phyloP scores from a whole-genome alignment of 2,329 filamentous ascomycete genomes.

The Phyllosticta paracitricarpa region DNA sequence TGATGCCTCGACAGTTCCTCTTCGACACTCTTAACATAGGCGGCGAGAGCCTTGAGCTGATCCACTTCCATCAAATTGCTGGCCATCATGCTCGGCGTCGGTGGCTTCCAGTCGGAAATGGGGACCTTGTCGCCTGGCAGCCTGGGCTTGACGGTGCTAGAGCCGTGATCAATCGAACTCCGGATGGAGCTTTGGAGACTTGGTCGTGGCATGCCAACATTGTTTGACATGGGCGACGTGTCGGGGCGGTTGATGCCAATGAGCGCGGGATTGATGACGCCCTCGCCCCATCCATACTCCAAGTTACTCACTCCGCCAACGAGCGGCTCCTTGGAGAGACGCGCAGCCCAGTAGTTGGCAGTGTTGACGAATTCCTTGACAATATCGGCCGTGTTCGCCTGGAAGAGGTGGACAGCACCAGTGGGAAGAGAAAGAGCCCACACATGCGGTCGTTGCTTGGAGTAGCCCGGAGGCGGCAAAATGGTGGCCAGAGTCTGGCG shows the following conservation, averaged over 20 bases:
- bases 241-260: slow-evolving; percentile 30
- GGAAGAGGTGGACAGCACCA: slow-evolving; percentile 94
- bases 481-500: slow-evolving; percentile 86
- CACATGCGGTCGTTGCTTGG: slow-evolving; percentile 78
- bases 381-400: slow-evolving; percentile 90
- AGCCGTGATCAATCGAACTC: slow-evolving; percentile 47
- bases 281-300: slow-evolving; percentile 93
- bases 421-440: slow-evolving; percentile 89
- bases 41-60: slow-evolving; percentile 63
- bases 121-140: slow-evolving; percentile 75
- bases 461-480: slow-evolving; percentile 85
- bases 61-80: slow-evolving; percentile 69
- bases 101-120: slow-evolving; percentile 82
- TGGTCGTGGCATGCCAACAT: slow-evolving; percentile 40
- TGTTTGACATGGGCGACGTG: slow-evolving; percentile 19
- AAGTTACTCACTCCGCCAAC: slow-evolving; percentile 92
- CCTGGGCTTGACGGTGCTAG: slow-evolving; percentile 49
- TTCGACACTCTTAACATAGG: slow-evolving; percentile 79
- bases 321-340: slow-evolving; percentile 85
- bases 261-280: slow-evolving; percentile 53
- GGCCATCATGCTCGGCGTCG: slow-evolving; percentile 80
- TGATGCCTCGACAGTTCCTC: slow-evolving; percentile 81
- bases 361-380: slow-evolving; percentile 89
- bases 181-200: slow-evolving; percentile 54
- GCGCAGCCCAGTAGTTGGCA: slow-evolving; percentile 95